phyloP scores from a whole-genome alignment of 2,329 filamentous ascomycete genomes.

The Pseudogymnoascus sp. region DNA sequence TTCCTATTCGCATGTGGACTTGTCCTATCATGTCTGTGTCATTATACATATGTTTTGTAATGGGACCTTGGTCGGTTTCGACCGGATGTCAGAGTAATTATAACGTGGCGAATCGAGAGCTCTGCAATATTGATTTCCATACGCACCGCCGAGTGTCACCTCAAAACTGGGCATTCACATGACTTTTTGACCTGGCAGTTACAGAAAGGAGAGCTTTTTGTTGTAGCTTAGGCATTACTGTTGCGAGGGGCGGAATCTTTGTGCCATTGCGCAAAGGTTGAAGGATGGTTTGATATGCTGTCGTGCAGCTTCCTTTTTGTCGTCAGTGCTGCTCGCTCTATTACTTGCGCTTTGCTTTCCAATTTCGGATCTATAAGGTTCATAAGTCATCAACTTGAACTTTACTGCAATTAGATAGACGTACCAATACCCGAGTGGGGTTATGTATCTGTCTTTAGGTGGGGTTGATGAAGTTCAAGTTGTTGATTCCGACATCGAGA shows the following conservation, averaged over 20 bases:
- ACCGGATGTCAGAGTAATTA: not conserved
- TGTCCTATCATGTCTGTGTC: not conserved
- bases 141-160: not conserved
- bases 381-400: not conserved
- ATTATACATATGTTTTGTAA: not conserved
- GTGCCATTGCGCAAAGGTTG: not conserved
- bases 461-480: not conserved
- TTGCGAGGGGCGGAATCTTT: not conserved
- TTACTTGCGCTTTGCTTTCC: not conserved
- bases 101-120: not conserved
- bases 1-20: not conserved
- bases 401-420: not conserved
- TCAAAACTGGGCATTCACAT: not conserved
- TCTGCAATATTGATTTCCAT: not conserved
- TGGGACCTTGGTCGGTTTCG: not conserved
- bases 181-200: not conserved
- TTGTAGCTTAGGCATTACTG: not conserved
- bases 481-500: not conserved
- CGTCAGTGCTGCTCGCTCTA: not conserved
- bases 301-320: not conserved
- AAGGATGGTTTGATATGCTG: not conserved
- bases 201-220: not conserved
- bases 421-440: not conserved
- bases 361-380: not conserved
- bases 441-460: not conserved